Percentiles rank a stretch among this genome's conserved stretches.
Evolutionary conservation across 192 early-diverging fungal genomes (phyloP).

Genomic region (Radiomyces spectabilis): DNA sequence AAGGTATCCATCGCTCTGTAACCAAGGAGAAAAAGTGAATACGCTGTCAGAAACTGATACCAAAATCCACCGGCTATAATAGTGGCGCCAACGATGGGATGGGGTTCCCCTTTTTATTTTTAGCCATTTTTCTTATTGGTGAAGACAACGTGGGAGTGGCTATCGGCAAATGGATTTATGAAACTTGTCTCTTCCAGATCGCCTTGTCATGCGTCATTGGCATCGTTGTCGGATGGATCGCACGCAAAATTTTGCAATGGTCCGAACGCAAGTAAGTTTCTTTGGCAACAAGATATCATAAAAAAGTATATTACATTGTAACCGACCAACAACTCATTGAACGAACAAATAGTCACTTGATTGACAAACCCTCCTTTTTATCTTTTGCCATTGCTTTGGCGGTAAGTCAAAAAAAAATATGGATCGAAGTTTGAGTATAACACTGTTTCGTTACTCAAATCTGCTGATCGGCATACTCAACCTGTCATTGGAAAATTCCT

Average conservation of each 20-base stretch:
- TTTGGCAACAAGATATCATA: neutral
- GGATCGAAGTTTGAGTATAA: too few species aligned
- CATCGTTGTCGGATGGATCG: conserved; percentile 54
- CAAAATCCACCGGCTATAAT: conserved; percentile 18
- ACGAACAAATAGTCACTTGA: conserved; percentile 46
- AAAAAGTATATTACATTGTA: too few species aligned
- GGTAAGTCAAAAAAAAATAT: conserved; percentile 35
- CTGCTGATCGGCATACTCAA: neutral
- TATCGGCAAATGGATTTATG: conserved; percentile 73
- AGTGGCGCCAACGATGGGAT: conserved; percentile 84
- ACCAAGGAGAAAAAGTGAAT: too few species aligned
- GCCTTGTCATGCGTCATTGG: conserved; percentile 65
- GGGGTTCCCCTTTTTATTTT: conserved; percentile 76
- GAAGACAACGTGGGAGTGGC: conserved; percentile 46
- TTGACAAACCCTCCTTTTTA: conserved; percentile 85
- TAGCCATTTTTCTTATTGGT: conserved; percentile 65
- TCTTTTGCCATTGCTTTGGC: conserved; percentile 80
- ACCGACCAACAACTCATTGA: neutral
- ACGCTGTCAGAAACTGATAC: neutral
- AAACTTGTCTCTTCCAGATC: conserved; percentile 76
- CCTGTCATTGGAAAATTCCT: neutral
- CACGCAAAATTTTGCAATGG: conserved; percentile 60
- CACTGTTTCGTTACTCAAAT: neutral
- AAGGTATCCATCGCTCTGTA: conserved; percentile 27
- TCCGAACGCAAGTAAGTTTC: conserved; percentile 43